Percentiles rank a stretch among this genome's conserved stretches.
Evolutionary conservation across 208 protist genomes (phyloP).

Genomic region (Porcisia deanei): DNA sequence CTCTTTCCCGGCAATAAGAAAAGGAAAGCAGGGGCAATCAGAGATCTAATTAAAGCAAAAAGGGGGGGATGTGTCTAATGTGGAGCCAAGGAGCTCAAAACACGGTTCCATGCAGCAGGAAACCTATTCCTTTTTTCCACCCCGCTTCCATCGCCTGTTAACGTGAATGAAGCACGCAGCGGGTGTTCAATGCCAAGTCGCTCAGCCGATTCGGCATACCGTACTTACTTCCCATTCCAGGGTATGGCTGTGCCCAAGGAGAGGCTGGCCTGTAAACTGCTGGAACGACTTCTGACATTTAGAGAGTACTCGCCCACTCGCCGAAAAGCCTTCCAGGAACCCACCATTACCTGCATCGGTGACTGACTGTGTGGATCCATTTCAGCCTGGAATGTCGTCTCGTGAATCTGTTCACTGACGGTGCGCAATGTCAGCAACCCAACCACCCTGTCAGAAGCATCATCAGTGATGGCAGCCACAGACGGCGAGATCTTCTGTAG

Average conservation of each 20-base stretch:
- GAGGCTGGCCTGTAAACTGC: conserved; percentile 27
- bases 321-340: conserved; percentile 52
- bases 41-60: not conserved
- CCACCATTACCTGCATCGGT: conserved; percentile 54
- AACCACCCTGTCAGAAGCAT: conserved; percentile 29
- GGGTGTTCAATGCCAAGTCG: conserved; percentile 8
- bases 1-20: not conserved
- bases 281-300: conserved; percentile 20
- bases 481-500: conserved; percentile 49
- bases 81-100: not conserved
- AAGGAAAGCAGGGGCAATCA: not conserved
- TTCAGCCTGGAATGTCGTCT: conserved; percentile 64
- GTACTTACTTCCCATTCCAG: conserved; percentile 4
- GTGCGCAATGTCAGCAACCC: conserved; percentile 61
- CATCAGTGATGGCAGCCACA: conserved; percentile 40
- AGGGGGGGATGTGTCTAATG: not conserved
- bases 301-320: conserved; percentile 38
- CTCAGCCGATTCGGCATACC: conserved; percentile 10
- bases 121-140: not conserved
- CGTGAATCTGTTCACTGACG: conserved; percentile 56
- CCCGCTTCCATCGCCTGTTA: not conserved
- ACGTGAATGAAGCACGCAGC: not conserved
- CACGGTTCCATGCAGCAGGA: not conserved
- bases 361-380: conserved; percentile 48
- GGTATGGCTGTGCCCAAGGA: conserved; percentile 16